Evolutionary conservation across 2,329 filamentous ascomycete genomes (phyloP).

Genomic region (Alternaria viburni): DNA sequence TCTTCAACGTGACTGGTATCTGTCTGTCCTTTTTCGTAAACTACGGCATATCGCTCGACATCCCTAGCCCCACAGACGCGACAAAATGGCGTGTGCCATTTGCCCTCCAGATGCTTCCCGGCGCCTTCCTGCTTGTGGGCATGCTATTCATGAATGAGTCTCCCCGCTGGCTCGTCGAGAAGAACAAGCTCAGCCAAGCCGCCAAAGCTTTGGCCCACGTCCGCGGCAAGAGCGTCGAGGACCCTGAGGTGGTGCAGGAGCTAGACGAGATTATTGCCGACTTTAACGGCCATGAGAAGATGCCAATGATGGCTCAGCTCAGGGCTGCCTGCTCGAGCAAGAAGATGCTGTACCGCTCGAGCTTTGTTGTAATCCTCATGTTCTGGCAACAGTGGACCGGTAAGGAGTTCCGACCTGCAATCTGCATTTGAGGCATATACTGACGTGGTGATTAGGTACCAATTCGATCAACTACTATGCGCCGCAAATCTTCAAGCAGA

Average conservation of each 20-base stretch:
- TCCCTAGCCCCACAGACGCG: slow-evolving; percentile 49
- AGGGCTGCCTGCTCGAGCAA: slow-evolving; percentile 47
- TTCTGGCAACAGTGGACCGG: slow-evolving; percentile 53
- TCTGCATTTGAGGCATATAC: not conserved
- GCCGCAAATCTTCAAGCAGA: slow-evolving; percentile 53
- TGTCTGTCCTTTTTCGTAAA: slow-evolving; percentile 61
- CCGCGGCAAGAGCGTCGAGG: slow-evolving; percentile 44
- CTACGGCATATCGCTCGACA: slow-evolving; percentile 57
- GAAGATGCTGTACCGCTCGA: slow-evolving; percentile 50
- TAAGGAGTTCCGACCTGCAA: slow-evolving; percentile 16
- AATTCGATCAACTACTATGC: slow-evolving; percentile 51
- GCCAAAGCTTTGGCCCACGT: slow-evolving; percentile 50
- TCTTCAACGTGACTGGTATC: slow-evolving; percentile 55
- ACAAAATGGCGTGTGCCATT: slow-evolving; percentile 63
- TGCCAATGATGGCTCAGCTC: slow-evolving; percentile 48
- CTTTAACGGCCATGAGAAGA: slow-evolving; percentile 52
- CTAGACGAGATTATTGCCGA: slow-evolving; percentile 52
- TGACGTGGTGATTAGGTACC: slow-evolving; percentile 3
- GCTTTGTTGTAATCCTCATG: slow-evolving; percentile 53
- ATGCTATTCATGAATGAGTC: slow-evolving; percentile 61
- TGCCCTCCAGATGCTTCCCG: slow-evolving; percentile 60
- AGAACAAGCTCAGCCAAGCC: slow-evolving; percentile 56
- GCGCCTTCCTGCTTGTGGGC: slow-evolving; percentile 57
- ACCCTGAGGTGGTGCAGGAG: slow-evolving; percentile 48
- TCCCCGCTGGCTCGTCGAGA: slow-evolving; percentile 62